These are phyloP conservation scores for button mushroom (Agaricus bisporus) DNA, from an alignment of 768 basidiomycete species.

Conservation along the genomic window DNA sequence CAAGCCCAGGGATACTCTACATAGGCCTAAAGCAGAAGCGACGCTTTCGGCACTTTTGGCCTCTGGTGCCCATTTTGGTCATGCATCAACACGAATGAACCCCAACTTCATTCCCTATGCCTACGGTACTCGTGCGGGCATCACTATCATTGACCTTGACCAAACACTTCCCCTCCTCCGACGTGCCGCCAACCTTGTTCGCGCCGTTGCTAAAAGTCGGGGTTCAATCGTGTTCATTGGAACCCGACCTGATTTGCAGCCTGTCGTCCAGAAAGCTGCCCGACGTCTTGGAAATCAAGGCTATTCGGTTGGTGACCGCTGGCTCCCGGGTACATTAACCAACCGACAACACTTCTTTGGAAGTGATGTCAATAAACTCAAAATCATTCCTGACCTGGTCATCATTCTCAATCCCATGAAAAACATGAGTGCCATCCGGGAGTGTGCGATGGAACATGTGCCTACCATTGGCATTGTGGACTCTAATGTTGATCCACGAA, in stretches of 20 bases:
- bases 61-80: constrained; percentile 91
- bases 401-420: constrained; percentile 87
- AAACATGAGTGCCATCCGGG: constrained; percentile 82
- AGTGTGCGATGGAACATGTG: constrained; percentile 84
- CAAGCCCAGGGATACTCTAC: constrained; percentile 66
- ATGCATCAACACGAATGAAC: constrained; percentile 77
- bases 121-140: constrained; percentile 84
- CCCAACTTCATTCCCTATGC: constrained; percentile 89
- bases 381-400: constrained; percentile 78
- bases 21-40: constrained; percentile 59
- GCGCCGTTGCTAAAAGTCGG: constrained; percentile 71
- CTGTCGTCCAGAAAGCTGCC: constrained; percentile 72
- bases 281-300: constrained; percentile 74
- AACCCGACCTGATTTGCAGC: constrained; percentile 72
- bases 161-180: constrained; percentile 88
- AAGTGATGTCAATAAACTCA: constrained; percentile 43
- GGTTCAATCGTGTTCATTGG: constrained; percentile 91
- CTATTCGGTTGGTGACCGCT: constrained; percentile 80
- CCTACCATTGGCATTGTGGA: constrained; percentile 95
- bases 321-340: constrained; percentile 94
- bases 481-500: constrained; percentile 90
- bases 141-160: constrained; percentile 93
- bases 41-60: constrained; percentile 90
- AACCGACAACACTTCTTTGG: constrained; percentile 76
- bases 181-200: constrained; percentile 83